Conservation (phyloP, 2,329 filamentous ascomycete species). For the Fusarium sambucinum region DNA sequence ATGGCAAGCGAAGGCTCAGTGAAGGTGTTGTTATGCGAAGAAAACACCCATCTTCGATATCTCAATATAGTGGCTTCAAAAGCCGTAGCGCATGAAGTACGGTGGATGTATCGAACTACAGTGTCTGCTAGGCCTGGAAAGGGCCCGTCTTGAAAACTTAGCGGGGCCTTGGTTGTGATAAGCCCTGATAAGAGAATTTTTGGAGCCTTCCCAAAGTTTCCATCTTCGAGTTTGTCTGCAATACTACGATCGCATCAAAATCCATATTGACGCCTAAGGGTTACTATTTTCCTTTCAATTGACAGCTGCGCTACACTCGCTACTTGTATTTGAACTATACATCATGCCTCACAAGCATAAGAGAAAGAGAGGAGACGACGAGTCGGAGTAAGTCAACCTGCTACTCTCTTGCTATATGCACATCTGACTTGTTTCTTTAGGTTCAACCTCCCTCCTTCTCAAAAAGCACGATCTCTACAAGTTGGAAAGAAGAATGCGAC, state of each 20-base stretch:
- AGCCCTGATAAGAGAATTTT: slow-evolving; percentile 48
- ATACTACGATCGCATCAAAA: neutral
- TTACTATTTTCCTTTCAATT: too few species aligned
- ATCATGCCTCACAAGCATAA: slow-evolving; percentile 91
- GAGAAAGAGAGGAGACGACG: slow-evolving; percentile 67
- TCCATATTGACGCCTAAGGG: neutral
- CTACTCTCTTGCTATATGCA: neutral
- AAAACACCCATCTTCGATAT: neutral
- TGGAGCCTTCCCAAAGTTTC: slow-evolving; percentile 20
- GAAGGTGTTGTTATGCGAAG: neutral
- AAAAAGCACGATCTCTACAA: slow-evolving; percentile 65
- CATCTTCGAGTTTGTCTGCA: slow-evolving; percentile 10
- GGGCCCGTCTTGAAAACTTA: neutral
- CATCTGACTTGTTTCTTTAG: slow-evolving; percentile 50
- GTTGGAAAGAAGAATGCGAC: slow-evolving; percentile 54
- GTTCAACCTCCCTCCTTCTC: slow-evolving; percentile 63
- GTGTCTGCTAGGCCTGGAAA: neutral
- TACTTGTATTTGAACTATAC: neutral
- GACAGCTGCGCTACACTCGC: fast-evolving
- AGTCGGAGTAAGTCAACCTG: slow-evolving; percentile 38
- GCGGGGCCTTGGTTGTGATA: slow-evolving; percentile 20
- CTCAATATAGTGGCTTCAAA: neutral
- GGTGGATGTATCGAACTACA: slow-evolving; percentile 1
- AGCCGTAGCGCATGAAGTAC: neutral
- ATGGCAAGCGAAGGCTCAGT: neutral